phyloP scores from a whole-genome alignment of 1,284 basidiomycete genomes.

The Omphalotus olearius region DNA sequence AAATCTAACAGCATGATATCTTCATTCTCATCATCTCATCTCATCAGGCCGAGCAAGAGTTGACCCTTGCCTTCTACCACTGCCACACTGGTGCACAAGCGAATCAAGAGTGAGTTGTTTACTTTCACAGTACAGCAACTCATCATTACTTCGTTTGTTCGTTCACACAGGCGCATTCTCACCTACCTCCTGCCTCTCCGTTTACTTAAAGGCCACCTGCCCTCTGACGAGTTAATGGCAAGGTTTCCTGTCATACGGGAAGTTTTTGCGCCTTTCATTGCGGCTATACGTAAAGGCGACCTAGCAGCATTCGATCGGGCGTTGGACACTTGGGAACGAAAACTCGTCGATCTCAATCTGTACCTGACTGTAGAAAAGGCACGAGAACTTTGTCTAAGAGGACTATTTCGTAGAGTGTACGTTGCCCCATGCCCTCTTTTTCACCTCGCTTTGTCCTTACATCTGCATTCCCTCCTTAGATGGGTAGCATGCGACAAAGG shows the following conservation, averaged over 20 bases:
- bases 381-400: constrained; percentile 81
- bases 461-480: constrained; percentile 32
- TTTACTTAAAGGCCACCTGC: constrained; percentile 82
- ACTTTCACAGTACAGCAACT: background rate
- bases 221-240: constrained; percentile 61
- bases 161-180: constrained; percentile 71
- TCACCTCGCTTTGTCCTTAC: constrained; percentile 1
- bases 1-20: background rate
- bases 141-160: constrained; percentile 1
- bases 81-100: constrained; percentile 65
- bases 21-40: background rate
- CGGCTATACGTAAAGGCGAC: constrained; percentile 75
- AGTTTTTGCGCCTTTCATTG: constrained; percentile 79
- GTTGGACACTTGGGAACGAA: constrained; percentile 60
- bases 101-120: constrained; percentile 73
- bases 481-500: constrained; percentile 75
- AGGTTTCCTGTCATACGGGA: constrained; percentile 71
- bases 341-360: constrained; percentile 79
- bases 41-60: constrained; percentile 81
- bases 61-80: constrained; percentile 78
- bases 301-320: constrained; percentile 78
- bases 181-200: constrained; percentile 88
- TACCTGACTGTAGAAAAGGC: constrained; percentile 87
- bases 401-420: constrained; percentile 84
- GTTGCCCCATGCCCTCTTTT: constrained; percentile 25